Evolutionary conservation across 257 asterid genomes (phyloP).

Genomic region (Jacaranda copaia): DNA sequence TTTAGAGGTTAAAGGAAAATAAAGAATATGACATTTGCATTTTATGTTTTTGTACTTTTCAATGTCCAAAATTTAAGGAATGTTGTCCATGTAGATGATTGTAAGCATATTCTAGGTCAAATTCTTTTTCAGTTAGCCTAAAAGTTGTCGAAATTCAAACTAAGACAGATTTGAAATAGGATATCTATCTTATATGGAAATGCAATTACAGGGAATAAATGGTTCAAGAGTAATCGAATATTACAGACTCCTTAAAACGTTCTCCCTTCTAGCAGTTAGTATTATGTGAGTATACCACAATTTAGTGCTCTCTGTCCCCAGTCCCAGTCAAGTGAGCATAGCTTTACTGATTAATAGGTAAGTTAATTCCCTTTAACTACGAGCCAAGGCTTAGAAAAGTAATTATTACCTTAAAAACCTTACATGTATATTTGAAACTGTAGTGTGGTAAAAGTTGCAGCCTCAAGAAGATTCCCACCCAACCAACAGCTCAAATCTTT

Average conservation of each 20-base stretch:
- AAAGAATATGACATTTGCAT: not conserved
- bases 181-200: not conserved
- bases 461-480: conserved; percentile 9
- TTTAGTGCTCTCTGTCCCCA: not conserved
- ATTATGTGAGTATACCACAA: not conserved
- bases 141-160: not conserved
- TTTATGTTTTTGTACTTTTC: not conserved
- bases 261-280: no score
- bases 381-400: not conserved
- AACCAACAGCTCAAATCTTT: conserved; percentile 6
- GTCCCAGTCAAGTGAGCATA: conserved; percentile 2
- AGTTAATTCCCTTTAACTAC: not conserved
- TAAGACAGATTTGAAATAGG: not conserved
- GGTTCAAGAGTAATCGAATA: not conserved
- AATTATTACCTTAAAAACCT: not conserved
- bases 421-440: not conserved
- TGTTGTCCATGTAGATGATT: not conserved
- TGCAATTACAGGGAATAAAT: not conserved
- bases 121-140: not conserved
- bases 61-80: not conserved
- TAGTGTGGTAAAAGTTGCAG: not conserved
- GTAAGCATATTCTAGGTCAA: not conserved
- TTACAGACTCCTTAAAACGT: not conserved
- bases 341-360: not conserved
- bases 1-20: not conserved